Base-by-base conservation (phyloP, 495 filamentous ascomycete species). In the Penicillium fimorum region DNA sequence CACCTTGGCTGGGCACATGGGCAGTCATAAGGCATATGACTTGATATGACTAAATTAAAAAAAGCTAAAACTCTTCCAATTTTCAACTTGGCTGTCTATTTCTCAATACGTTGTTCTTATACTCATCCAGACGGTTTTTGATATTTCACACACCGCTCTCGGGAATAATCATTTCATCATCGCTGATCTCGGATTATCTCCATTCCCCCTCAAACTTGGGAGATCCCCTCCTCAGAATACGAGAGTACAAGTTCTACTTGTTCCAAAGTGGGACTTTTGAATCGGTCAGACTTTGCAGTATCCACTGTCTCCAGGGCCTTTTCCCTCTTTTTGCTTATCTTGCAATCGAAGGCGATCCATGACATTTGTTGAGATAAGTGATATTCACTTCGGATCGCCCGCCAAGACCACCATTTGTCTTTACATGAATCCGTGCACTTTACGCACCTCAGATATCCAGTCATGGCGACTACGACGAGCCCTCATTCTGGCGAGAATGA, bases 401-500 rank as follows among this genome's bases (percentile, higher is more conserved):
- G 61, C 64, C 67, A 58, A 64, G 59, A 56, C 51, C 52, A 9
- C 10, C 5, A 25, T 40, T 25, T 54, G 44, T 56, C 58, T 54
- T 61, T 66, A 66, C 63, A 68, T 68, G 58, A 68, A 57, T 58
- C 29, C 37, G 50, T 17, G 47, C 40, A 40, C 30, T 24, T 51
- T 43, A 33, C 49, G 44, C 29, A 40, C 38, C 27, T 33, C 41
- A 42, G 25, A 50, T 57, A 49, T 49, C 25, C 37, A 59, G 44
- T 52, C 53, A 67, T 69, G 60, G 58, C 60, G 43, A 50, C 64
- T 46, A 67, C 37, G 13, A 50, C 42, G 13, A 53, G 61, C 41
- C 50, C 56, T 50, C 58, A 60, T 62, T 56, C 62, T 37, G 60
- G 55, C 17, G 71, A 74, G 52, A 68, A 61, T 53, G 74, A 76